A percentile compares a stretch with the other conserved stretches of the same genome.
Conservation (phyloP, 306 rosid genomes). For the Ceratonia siliqua region DNA sequence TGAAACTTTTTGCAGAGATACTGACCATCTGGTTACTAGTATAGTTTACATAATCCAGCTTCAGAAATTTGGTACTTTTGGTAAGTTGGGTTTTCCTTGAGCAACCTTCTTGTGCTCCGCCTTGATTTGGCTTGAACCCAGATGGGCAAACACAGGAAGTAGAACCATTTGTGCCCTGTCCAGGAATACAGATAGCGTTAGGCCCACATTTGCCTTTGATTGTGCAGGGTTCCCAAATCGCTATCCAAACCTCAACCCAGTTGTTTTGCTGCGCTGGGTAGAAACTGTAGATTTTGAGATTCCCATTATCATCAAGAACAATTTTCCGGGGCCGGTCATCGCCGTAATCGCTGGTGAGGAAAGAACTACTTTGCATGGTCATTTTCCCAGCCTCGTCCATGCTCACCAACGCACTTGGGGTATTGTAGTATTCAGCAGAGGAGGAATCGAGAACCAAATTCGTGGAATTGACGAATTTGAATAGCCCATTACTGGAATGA, state of each 20-base stretch:
- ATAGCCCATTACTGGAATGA: slow-evolving; percentile 47
- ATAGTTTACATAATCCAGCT: slow-evolving; percentile 72
- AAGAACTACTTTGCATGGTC: slow-evolving; percentile 25
- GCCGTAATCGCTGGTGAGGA: slow-evolving; percentile 59
- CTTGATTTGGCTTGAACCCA: slow-evolving; percentile 40
- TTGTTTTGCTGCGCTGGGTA: background rate
- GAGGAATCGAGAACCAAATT: slow-evolving; percentile 30
- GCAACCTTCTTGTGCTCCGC: slow-evolving; percentile 50
- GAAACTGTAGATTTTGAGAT: slow-evolving; percentile 65
- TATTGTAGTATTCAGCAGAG: slow-evolving; percentile 18
- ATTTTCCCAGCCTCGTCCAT: slow-evolving; percentile 46
- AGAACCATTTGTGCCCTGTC: slow-evolving; percentile 31
- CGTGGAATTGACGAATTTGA: slow-evolving; percentile 31
- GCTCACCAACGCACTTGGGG: slow-evolving; percentile 2
- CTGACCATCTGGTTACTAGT: slow-evolving; percentile 13
- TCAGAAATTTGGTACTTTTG: slow-evolving; percentile 40
- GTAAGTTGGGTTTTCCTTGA: slow-evolving; percentile 36
- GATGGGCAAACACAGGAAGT: slow-evolving; percentile 68
- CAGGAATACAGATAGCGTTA: slow-evolving; percentile 58
- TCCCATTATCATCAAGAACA: slow-evolving; percentile 72
- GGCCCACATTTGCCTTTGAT: slow-evolving; percentile 65
- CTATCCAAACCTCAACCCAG: slow-evolving; percentile 75
- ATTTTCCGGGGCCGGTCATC: slow-evolving; percentile 40
- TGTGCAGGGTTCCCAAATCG: slow-evolving; percentile 44
- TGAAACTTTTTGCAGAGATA: slow-evolving; percentile 32